Evolutionary conservation across 2,329 filamentous ascomycete species (phyloP), one percentile per base, ranked within the genome.

Genomic region (Cladorrhinum sp.): DNA sequence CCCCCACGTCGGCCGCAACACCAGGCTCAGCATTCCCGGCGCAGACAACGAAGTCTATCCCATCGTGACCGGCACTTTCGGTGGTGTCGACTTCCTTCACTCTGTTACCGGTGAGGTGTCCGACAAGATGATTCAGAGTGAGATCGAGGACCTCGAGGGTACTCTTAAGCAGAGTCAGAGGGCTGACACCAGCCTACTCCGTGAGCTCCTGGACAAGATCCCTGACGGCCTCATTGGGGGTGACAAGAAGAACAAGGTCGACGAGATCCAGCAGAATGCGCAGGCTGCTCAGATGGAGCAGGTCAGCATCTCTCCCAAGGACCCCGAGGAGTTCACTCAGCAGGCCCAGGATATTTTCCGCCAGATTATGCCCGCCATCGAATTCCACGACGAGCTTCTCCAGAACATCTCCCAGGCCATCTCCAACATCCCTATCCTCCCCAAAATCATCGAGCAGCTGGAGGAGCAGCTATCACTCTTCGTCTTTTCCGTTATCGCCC

Each of bases 81-180:
- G 93, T 63, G 93, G 93, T 64, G 93, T 96, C 13, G 93, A 97
- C 71, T 97, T 97, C 77, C 79, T 96, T 62, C 92, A 96, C 77
- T 95, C 90, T 1, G 92, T 96, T 27, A 90, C 84, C 50, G 85
- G 85, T 61, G 85, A 88, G 77, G 85, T 96, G 55, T 90, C 89
- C 41, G 93, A 97, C 75, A 96, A 96, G 78, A 80, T 93, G 62
- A 93, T 89, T 27, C 93, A 97, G 73, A 95, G 91, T 63, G 93
- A 98, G 72, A 87, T 98, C 58, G 85, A 96, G 70, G 88, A 92
- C 69, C 86, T 97, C 10, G 90, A 97, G 74, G 89, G 88, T n/a
- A 89, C 90, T 18, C 87, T 97, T 52, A 74, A 88, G 71, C 81
- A 85, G 57, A 84, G 85, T 68, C 75, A 81, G 58, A 81, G 84